Evolutionary conservation across 129 eudicot species (phyloP), one percentile per base, ranked within the genome.

Genomic region (Smallanthus sonchifolius): DNA sequence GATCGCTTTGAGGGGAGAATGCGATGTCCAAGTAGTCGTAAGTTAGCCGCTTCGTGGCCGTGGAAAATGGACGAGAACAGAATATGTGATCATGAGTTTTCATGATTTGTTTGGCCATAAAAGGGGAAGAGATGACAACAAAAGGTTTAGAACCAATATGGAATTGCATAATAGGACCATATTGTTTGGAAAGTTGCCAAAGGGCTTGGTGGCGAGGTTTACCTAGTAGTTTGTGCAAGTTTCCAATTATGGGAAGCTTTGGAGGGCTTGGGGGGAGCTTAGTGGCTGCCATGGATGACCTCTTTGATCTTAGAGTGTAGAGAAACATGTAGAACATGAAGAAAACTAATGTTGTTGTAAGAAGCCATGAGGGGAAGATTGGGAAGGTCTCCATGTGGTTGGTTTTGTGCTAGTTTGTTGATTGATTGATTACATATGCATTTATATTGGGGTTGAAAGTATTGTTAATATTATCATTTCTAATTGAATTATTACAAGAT

Each of bases 251-350:
- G 7, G 83, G 83, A 56, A 80, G 69, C 4, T 66, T 65, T 54
- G 70, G 70, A 34, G 83, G 83, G 45, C 3, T 74, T 66, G 79
- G 83, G 6, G 79, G 75, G 6, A 64, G 73, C 14, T 79, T 79
- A 39, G 15, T 32, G 30, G 35, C 14, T 6, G 37, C 20, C 39
- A 38, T 37, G 51, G 63, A 32, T 7, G 72, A 70, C 2, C 15
- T 62, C 6, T 67, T 30, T 0, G 57, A 48, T 62, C n/a, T 70
- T 16, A 67, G 47, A 40, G 16, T 55, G 48, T 28, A 2, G n/a
- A 61, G 36, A 37, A 37, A 42, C 0, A 40, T 20, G 37, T 0
- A 30, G 9, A 45, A 77, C 3, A 77, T 17, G 45, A 54, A 48
- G 39, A 77, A 3, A 44, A 72, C 0, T 20, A 10, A 47, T 24